Conservation (phyloP, 208 protist species). For the Novymonas esmeraldas region DNA sequence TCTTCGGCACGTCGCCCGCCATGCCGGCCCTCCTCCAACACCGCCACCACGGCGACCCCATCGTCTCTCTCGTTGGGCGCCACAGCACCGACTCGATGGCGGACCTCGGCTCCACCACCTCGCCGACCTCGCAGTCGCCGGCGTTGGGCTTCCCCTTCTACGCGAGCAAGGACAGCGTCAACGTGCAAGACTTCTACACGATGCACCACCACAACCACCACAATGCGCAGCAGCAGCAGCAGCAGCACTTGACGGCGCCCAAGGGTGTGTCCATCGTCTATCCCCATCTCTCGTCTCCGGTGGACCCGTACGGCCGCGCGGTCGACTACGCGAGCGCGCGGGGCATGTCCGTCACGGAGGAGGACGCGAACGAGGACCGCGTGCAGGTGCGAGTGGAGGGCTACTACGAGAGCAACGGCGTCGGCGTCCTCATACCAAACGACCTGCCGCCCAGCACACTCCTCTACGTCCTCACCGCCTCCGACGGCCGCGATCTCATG, state of each 20-base stretch:
- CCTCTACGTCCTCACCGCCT: slow-evolving; percentile 86
- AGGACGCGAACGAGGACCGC: slow-evolving; percentile 54
- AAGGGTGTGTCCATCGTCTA: slow-evolving; percentile 51
- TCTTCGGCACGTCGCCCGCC: slow-evolving; percentile 4
- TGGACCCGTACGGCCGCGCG: slow-evolving; percentile 21
- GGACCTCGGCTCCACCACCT: slow-evolving; percentile 18
- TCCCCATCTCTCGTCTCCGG: slow-evolving; percentile 25
- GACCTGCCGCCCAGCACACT: slow-evolving; percentile 82
- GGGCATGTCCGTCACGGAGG: slow-evolving; percentile 23
- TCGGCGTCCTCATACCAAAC: slow-evolving; percentile 72
- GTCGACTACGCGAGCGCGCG: slow-evolving; percentile 13
- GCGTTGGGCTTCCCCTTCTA: slow-evolving; percentile 3
- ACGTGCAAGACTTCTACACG: slow-evolving; percentile 16
- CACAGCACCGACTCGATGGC: slow-evolving; percentile 26
- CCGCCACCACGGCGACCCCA: slow-evolving; percentile 14
- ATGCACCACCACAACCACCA: slow-evolving; percentile 8
- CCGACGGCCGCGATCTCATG: slow-evolving; percentile 79
- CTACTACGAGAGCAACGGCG: slow-evolving; percentile 56
- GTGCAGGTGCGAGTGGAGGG: slow-evolving; percentile 82
- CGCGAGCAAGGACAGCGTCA: slow-evolving; percentile 16
- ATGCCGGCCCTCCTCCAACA: slow-evolving; percentile 14
- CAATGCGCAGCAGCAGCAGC: not conserved
- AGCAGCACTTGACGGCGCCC: not conserved
- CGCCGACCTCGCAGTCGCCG: slow-evolving; percentile 9
- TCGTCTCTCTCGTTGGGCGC: slow-evolving; percentile 7